Evolutionary conservation across 169 alveolate genomes (phyloP), one percentile per base, ranked within the genome.

Genomic region (Cystoisospora suis): DNA sequence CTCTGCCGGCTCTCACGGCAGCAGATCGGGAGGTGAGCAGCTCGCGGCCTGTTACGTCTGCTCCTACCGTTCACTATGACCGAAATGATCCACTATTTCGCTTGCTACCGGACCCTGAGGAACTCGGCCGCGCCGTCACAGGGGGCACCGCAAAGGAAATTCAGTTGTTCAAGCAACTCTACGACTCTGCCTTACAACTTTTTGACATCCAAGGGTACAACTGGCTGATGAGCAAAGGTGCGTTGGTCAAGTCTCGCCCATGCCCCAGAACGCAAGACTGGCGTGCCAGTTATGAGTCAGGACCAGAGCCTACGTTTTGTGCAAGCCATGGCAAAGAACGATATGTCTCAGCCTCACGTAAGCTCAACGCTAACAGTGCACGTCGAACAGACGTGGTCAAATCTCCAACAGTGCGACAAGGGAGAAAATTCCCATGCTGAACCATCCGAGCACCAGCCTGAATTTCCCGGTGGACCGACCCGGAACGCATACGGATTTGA

Each of bases 381-480:
- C 12, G 27, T 81, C 27, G 36, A n/a, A n/a, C n/a, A n/a, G n/a
- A n/a, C n/a, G n/a, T n/a, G n/a, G n/a, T n/a, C 3, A 80, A 9
- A 6, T 49, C 72, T 61, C 7, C 40, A 12, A 42, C 47, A 69
- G 87, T 79, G 79, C 61, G 70, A 79, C 42, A 27, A 58, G 47
- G 93, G 94, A n/a, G 75, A 89, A 17, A 58, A 42, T 4, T 46
- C 49, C 1, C 53, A 36, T 2, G 34, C 77, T 7, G 81, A 27
- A 4, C 56, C 83, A 0, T 38, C 34, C 0, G 79, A 20, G 2
- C 53, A 38, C 6, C 81, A 90, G 38, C 69, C 93, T n/a, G 88
- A 87, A 29, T 94, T 92, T 65, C 96, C 96, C 32, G 96, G 96
- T 12, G 96, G 96, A 23, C 94, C 96, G 23, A 61, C 89, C 27